Evolutionary conservation across 2,329 filamentous ascomycete genomes (phyloP), one percentile per base, ranked within the genome.

Genomic region (Biscogniauxia sp.): DNA sequence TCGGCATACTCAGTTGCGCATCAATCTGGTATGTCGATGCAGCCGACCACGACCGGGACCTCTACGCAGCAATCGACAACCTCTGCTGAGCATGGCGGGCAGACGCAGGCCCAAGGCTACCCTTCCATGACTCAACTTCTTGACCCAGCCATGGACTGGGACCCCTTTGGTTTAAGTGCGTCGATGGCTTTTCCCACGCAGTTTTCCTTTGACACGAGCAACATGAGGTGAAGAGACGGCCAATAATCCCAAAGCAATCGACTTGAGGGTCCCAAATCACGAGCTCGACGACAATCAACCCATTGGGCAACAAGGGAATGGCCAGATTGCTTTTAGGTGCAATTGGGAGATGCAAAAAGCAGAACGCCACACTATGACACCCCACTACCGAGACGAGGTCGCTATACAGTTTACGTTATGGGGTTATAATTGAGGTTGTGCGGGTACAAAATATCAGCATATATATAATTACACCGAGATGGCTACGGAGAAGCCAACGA

Each of bases 181-280:
- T 96, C 92, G 77, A 97, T 97, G 94, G 91, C 94, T 66, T 97
- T 97, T 70, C 93, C 93, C 11, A 91, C 89, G 1, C 90, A 91
- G 59, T 95, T 93, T 75, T 86, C 87, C 56, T 92, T 92, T 73
- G 86, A 89, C 64, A 85, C 84, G 55, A 80, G 82, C 73, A 85
- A 84, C 67, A 83, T 79, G 74, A 73, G 79, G 66, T 80, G 53
- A 66, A 51, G 20, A 8, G n/a, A 19, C 1, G 54, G 23, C 20
- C 51, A 17, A 26, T 17, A 19, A 28, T 17, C 51, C 28, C 23
- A 52, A 26, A 20, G 19, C 20, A 26, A 26, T 20, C 19, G 9
- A 17, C 51, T 19, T 26, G 15, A 45, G 17, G 15, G 37, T 45
- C 11, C 5, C 37, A 2, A 2, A 3, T 2, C 17, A n/a, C 37